A percentile compares a stretch with the other conserved stretches of the same genome.
Evolutionary conservation across 2,329 filamentous ascomycete species (phyloP).

Genomic region (Fusarium incarnatum): DNA sequence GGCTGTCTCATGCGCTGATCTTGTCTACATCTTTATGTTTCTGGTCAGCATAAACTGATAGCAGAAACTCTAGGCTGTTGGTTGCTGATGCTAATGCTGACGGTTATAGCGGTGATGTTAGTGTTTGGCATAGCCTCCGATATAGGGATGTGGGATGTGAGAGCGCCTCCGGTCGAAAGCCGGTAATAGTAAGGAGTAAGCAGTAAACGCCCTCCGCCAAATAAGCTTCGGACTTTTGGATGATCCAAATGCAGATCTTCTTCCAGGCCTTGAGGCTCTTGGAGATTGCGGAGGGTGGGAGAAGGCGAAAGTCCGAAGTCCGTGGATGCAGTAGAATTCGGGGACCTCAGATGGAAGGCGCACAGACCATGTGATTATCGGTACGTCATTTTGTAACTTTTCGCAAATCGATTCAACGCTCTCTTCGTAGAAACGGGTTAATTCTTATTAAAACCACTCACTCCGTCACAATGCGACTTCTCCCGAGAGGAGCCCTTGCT

Average conservation of each 20-base stretch:
- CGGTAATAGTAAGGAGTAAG: constrained; percentile 12
- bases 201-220: constrained; percentile 3
- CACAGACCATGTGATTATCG: constrained; percentile 33
- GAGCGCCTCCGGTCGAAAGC: neutral
- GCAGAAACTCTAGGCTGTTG: neutral
- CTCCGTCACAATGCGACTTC: constrained; percentile 40
- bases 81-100: constrained; percentile 11
- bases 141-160: neutral
- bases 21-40: neutral
- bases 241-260: constrained; percentile 16
- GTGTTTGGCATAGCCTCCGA: neutral
- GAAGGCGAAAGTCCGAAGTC: constrained; percentile 32
- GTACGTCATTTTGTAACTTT: constrained; percentile 44
- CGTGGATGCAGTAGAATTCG: constrained; percentile 2
- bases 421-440: constrained; percentile 16
- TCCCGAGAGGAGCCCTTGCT: constrained; percentile 40
- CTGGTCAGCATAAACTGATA: neutral
- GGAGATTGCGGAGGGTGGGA: neutral
- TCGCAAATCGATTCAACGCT: constrained; percentile 27
- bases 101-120: constrained; percentile 1
- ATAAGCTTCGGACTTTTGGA: constrained; percentile 10
- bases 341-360: neutral
- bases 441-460: constrained; percentile 21
- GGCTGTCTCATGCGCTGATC: constrained; percentile 14
- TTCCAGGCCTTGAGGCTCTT: constrained; percentile 6